Evolutionary conservation across 805 yeast species (phyloP).

Genomic region (Metschnikowia anglica): DNA sequence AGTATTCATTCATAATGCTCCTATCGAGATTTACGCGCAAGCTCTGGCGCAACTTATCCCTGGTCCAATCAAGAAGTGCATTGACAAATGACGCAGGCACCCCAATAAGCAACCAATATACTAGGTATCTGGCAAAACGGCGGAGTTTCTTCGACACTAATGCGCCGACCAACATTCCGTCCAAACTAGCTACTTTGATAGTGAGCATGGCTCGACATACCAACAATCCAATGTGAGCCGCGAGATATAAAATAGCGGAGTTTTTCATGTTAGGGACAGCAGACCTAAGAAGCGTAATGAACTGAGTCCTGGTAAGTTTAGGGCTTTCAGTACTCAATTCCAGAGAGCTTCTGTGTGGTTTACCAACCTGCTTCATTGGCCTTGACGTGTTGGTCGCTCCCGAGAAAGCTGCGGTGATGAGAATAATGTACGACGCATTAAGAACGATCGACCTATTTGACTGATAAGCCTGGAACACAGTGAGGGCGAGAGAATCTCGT

Average conservation of each 20-base stretch:
- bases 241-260: slow-evolving; percentile 37
- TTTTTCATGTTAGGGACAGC: slow-evolving; percentile 35
- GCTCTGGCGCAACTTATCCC: slow-evolving; percentile 53
- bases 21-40: slow-evolving; percentile 66
- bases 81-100: slow-evolving; percentile 83
- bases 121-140: slow-evolving; percentile 59
- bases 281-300: slow-evolving; percentile 30
- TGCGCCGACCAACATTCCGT: slow-evolving; percentile 81
- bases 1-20: slow-evolving; percentile 63
- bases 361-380: slow-evolving; percentile 15
- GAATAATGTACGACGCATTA: slow-evolving; percentile 42
- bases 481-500: slow-evolving; percentile 23
- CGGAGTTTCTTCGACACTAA: slow-evolving; percentile 69
- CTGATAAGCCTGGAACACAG: slow-evolving; percentile 36
- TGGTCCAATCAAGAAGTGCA: slow-evolving; percentile 62
- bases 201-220: slow-evolving; percentile 71
- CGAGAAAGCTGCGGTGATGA: slow-evolving; percentile 43
- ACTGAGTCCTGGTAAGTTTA: slow-evolving; percentile 32
- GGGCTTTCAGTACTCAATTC: slow-evolving; percentile 20
- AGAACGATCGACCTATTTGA: slow-evolving; percentile 40
- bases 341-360: slow-evolving; percentile 10
- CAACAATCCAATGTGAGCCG: slow-evolving; percentile 57
- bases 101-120: slow-evolving; percentile 81
- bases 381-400: slow-evolving; percentile 36
- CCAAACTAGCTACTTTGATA: slow-evolving; percentile 79